Conservation (phyloP, 1,139 yeast genomes). For the Pichia sp. region DNA sequence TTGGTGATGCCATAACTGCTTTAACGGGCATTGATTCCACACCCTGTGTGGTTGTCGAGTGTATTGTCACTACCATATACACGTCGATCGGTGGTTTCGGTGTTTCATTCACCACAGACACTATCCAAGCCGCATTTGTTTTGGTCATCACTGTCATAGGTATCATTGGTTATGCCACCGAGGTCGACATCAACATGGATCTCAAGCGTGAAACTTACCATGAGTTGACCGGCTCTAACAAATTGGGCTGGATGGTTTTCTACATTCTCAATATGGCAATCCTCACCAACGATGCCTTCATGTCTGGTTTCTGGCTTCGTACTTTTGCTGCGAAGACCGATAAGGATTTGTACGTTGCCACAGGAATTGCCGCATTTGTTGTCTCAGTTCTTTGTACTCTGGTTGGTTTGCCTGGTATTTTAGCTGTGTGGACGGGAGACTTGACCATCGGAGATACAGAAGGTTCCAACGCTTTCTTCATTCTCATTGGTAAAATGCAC, state of each 20-base stretch:
- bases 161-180: conserved; percentile 74
- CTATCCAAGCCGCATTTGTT: conserved; percentile 77
- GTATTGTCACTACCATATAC: conserved; percentile 81
- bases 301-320: conserved; percentile 92
- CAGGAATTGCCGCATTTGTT: conserved; percentile 67
- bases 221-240: conserved; percentile 50
- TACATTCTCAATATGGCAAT: conserved; percentile 84
- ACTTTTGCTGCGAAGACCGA: conserved; percentile 84
- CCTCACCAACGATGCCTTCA: conserved; percentile 82
- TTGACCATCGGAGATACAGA: conserved; percentile 54
- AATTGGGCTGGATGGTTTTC: conserved; percentile 83
- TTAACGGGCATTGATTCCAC: conserved; percentile 76
- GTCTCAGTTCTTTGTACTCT: conserved; percentile 61
- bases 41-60: conserved; percentile 81
- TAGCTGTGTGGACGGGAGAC: conserved; percentile 89
- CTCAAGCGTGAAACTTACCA: conserved; percentile 59
- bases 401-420: conserved; percentile 77
- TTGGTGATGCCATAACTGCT: conserved; percentile 69
- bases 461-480: conserved; percentile 65
- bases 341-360: conserved; percentile 71
- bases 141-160: conserved; percentile 64
- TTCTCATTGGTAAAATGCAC: conserved; percentile 70
- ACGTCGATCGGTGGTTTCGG: conserved; percentile 88
- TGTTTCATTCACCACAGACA: conserved; percentile 84
- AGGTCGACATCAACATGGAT: conserved; percentile 64